Evolutionary conservation across 164 flowering plant genomes (phyloP).

Genomic region (Piper betle): DNA sequence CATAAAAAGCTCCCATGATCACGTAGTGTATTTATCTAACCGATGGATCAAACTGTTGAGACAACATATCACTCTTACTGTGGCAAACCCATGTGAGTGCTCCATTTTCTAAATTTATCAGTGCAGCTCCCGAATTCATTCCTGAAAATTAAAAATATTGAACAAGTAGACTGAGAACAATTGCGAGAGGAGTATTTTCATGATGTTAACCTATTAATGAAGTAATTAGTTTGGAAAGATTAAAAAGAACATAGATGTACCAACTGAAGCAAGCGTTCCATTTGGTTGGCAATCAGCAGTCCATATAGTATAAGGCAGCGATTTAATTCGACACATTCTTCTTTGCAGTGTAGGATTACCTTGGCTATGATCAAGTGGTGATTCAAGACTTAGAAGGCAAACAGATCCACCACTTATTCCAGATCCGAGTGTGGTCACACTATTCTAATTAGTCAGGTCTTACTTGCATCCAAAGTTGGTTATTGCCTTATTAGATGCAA

Average conservation of each 20-base stretch:
- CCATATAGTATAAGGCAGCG: conserved; percentile 64
- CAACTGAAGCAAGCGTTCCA: conserved; percentile 46
- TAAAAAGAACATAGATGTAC: conserved; percentile 14
- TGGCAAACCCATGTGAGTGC: conserved; percentile 37
- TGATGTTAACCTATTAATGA: too few species aligned
- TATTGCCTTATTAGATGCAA: too few species aligned
- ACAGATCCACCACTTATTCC: conserved; percentile 54
- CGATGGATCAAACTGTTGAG: conserved; percentile 58
- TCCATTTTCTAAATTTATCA: conserved; percentile 60
- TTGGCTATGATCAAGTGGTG: conserved; percentile 29
- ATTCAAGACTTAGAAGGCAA: conserved; percentile 30
- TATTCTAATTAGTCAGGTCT: conserved; percentile 39
- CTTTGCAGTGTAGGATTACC: conserved; percentile 6
- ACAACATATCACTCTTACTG: conserved; percentile 69
- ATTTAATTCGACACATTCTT: conserved; percentile 24
- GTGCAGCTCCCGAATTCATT: conserved; percentile 57
- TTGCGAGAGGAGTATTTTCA: too few species aligned
- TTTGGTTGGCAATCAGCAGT: conserved; percentile 48
- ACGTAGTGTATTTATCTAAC: conserved; percentile 23
- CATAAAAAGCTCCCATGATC: background rate
- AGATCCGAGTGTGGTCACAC: conserved; percentile 69
- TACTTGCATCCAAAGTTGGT: background rate
- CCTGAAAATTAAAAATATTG: conserved; percentile 23
- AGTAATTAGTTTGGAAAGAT: background rate
- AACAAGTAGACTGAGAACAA: too few species aligned